Evolutionary conservation across 2,329 filamentous ascomycete genomes (phyloP), one percentile per base, ranked within the genome.

Genomic region (Fusarium palustre): DNA sequence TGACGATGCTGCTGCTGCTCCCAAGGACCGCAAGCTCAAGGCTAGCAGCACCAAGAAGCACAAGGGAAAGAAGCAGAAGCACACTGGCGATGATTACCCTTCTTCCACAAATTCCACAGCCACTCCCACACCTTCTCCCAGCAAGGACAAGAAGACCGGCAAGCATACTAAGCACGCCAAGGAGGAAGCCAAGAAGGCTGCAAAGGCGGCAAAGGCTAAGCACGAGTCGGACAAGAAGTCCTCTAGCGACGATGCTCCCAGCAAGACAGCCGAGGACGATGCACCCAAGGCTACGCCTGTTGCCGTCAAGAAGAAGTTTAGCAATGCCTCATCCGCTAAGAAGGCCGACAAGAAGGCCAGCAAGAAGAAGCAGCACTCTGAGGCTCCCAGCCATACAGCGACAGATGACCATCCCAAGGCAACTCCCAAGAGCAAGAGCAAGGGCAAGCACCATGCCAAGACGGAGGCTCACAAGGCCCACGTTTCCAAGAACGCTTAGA

Each of bases 1-100:
- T n/a, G 47, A 39, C 15, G 18, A 9, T 16, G 7, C 20, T 20
- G 18, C 13, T 16, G 7, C 20, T 20, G 25, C 20, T 12, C n/a
- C 49, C 12, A 12, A 54, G 36, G 28, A 56, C 2, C 30, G 13
- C 3, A 64, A 64, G 34, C 45, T 64, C 31, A 64, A 64, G 43
- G 8, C 46, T 3, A 31, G 33, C 1, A 46, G 43, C 28, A 41
- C 30, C 15, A 64, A 64, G 45, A 64, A 64, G 28, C 57, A 63
- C 5, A 55, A 47, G 13, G 59, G 46, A 22, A 48, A 38, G 42
- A 60, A 60, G 38, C 24, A 36, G 5, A 46, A 33, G 7, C 49
- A 53, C n/a, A 43, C 20, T 15, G 11, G 28, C n/a, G n/a, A n/a
- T n/a, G n/a, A n/a, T n/a, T n/a, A n/a, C n/a, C n/a, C n/a, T n/a